Evolutionary conservation across 2,329 filamentous ascomycete genomes (phyloP), one percentile per base, ranked within the genome.

Genomic region (Penicillium crustosum): DNA sequence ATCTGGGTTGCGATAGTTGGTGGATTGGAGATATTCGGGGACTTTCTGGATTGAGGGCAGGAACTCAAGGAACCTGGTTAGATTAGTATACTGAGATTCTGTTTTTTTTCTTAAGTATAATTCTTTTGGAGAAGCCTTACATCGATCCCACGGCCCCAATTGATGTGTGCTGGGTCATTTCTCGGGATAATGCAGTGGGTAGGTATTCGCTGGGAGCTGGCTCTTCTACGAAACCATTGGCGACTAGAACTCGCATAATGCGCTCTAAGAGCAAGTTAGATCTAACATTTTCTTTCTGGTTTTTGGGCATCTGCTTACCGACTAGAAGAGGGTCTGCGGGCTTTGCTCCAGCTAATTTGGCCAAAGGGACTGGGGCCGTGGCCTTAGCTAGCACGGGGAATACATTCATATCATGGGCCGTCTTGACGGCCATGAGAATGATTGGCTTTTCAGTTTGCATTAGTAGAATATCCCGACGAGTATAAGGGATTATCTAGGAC

Each of bases 291-390:
- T 38, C 2, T 17, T 7, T 8, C 33, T 6, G 1, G 7, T n/a
- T 23, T 3, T 4, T 0, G 0, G 17, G 2, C 7, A 7, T 35
- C 25, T 3, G 60, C 63, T 51, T 6, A 64, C 66, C 66, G 12
- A 69, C 66, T 17, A 69, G 42, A 1, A 68, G 41, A 7, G 64
- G 63, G 51, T 69, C 63, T 2, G 66, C 66, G 1, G 61, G 55
- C 36, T 68, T 69, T 27, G 51, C 36, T 8, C 53, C 61, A 2
- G 66, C 64, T 10, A 69, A 35, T 19, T 68, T 57, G 5, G 39
- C 23, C 47, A 63, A 21, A 8, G 58, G 10, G 17, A 67, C 59
- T 29, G 61, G 59, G 12, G 12, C 42, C 2, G 56, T 61, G 3
- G 64, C 58, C 17, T 58, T 29, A 5, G 62, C 57, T n/a, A 68